Conservation (phyloP, 441 rosid species). For the Arabidopsis lyrata region DNA sequence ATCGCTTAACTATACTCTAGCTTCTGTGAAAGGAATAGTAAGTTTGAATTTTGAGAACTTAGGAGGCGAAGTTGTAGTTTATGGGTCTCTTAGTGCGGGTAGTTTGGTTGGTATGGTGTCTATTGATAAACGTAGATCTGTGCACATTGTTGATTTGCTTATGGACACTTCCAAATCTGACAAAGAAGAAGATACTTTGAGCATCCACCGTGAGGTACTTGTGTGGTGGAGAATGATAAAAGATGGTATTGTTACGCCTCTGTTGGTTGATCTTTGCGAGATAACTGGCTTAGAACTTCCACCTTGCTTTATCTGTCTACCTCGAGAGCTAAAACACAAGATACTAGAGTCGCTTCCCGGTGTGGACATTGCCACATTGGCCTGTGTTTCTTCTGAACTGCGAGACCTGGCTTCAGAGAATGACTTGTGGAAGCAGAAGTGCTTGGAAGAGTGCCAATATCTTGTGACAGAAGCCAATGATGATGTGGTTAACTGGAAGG, state of each 20-base stretch:
- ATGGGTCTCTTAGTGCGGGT: constrained; percentile 49
- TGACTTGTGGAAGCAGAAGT: constrained; percentile 68
- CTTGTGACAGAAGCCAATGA: neutral
- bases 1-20: neutral
- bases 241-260: constrained; percentile 62
- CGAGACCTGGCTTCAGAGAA: constrained; percentile 50
- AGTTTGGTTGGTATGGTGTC: constrained; percentile 44
- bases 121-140: constrained; percentile 52
- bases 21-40: constrained; percentile 30
- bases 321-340: constrained; percentile 58
- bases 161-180: constrained; percentile 13
- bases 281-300: constrained; percentile 53
- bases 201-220: constrained; percentile 40
- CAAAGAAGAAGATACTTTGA: constrained; percentile 28
- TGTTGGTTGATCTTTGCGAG: constrained; percentile 62
- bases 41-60: constrained; percentile 59
- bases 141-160: constrained; percentile 43
- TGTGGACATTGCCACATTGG: constrained; percentile 51
- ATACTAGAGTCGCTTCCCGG: constrained; percentile 56
- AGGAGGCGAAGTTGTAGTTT: constrained; percentile 54
- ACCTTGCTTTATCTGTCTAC: constrained; percentile 58
- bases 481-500: neutral
- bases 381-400: constrained; percentile 57
- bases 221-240: constrained; percentile 67
- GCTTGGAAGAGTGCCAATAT: constrained; percentile 47